These are phyloP conservation scores for Paraurostyla sp. DNA, from an alignment of 73 alveolate genomes.

Conservation along the genomic window DNA sequence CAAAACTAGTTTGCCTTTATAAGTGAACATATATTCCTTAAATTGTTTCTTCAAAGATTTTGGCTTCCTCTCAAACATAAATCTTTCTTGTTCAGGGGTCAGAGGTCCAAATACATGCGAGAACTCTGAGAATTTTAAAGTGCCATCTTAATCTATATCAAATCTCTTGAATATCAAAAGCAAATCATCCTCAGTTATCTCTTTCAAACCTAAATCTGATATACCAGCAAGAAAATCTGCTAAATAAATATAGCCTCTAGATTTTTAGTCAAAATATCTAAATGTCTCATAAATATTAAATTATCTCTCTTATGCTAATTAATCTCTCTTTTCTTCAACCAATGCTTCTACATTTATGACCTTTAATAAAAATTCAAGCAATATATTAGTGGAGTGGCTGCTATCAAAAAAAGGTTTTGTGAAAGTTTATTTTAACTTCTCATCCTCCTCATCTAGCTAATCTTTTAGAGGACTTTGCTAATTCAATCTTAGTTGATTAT, in stretches of 20 bases:
- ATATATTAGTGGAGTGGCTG: background rate
- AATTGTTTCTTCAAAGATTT: background rate
- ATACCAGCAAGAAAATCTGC: background rate
- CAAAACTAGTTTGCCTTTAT: background rate
- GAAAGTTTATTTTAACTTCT: background rate
- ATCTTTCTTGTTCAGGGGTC: background rate
- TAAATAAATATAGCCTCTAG: background rate
- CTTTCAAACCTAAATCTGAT: background rate
- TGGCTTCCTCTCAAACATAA: slow-evolving; percentile 7
- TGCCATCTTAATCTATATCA: slow-evolving; percentile 44
- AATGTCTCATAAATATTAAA: slow-evolving; percentile 31
- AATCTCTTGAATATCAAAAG: background rate
- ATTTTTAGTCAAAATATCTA: background rate
- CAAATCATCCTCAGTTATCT: background rate
- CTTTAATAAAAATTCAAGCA: background rate
- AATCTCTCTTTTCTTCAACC: slow-evolving; percentile 19
- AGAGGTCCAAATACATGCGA: slow-evolving; percentile 32
- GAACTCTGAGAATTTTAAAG: slow-evolving; percentile 40
- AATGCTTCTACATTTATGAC: background rate
- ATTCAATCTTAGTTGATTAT: background rate
- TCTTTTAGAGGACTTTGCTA: slow-evolving; percentile 20
- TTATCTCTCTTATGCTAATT: background rate
- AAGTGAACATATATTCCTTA: slow-evolving; percentile 28
- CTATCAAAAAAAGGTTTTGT: background rate
- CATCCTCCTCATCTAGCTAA: slow-evolving; percentile 10